These are phyloP conservation scores for Saitozyma podzolica DNA, from an alignment of 768 basidiomycete species.

Conservation along the genomic window DNA sequence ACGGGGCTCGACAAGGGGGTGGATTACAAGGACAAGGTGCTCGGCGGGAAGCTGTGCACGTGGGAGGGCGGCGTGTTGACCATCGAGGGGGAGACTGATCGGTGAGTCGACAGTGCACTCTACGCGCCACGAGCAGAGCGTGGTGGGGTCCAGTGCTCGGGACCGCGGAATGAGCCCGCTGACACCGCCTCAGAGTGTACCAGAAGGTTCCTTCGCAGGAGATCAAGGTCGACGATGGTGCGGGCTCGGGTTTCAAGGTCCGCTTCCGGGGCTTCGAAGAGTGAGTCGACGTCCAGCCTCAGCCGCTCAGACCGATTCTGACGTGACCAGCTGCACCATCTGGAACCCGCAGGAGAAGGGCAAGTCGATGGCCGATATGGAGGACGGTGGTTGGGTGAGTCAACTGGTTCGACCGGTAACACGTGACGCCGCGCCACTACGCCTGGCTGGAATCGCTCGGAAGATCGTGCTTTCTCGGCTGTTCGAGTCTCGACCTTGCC, in stretches of 20 bases:
- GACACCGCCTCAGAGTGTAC: slow-evolving; percentile 36
- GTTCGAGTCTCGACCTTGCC: background rate
- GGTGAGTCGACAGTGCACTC: slow-evolving; percentile 27
- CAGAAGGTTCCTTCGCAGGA: slow-evolving; percentile 41
- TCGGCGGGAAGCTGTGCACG: slow-evolving; percentile 56
- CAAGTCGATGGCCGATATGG: slow-evolving; percentile 81
- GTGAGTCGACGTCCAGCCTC: slow-evolving; percentile 25
- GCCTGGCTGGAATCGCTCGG: too few relatives aligned
- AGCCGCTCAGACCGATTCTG: background rate
- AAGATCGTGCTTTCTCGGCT: background rate
- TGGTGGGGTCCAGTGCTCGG: background rate
- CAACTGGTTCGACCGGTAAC: background rate
- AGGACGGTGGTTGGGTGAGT: slow-evolving; percentile 77
- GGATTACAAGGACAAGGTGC: slow-evolving; percentile 72
- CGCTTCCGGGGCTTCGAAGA: slow-evolving; percentile 47
- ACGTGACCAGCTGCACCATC: slow-evolving; percentile 58
- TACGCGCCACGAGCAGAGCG: background rate
- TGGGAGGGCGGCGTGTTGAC: slow-evolving; percentile 55
- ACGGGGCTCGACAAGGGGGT: slow-evolving; percentile 67
- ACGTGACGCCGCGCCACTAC: too few relatives aligned
- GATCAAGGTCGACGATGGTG: slow-evolving; percentile 44
- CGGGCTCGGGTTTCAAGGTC: slow-evolving; percentile 35
- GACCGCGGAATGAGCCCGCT: slow-evolving; percentile 1
- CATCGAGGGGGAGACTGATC: slow-evolving; percentile 39
- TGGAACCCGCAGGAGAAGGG: slow-evolving; percentile 88